Evolutionary conservation across 306 rosid genomes (phyloP), one percentile per base, ranked within the genome.

Genomic region (Quercus agrifolia): DNA sequence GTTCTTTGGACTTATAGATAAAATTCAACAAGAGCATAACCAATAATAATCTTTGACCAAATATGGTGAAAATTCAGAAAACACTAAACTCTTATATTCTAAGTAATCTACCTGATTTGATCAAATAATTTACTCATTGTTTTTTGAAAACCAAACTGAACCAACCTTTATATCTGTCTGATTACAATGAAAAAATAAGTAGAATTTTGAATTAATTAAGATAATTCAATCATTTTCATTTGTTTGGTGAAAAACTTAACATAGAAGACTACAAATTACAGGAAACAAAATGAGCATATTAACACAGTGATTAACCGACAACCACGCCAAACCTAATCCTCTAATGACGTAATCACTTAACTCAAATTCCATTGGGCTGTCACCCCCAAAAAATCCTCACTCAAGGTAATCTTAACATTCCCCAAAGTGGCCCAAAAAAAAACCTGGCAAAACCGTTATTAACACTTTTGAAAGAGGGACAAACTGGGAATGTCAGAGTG

Each of bases 401-500:
- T 0, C 10, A 2, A 12, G 9, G 78, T 69, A n/a, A 23, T 6
- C 27, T 35, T 68, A 33, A 2, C n/a, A 54, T 1, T 6, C 17
- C 54, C 54, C 17, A 11, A 49, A 49, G 54, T 3, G 15, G 14
- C 54, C 15, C 11, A 21, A 1, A 1, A 28, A 1, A 2, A n/a
- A 30, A 20, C 49, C 51, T 66, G 83, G 83, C 81, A 80, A 79
- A 84, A 74, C 33, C 75, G 85, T 63, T 44, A 86, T 78, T 82
- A 70, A 27, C 25, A 38, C 33, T 30, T 62, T 2, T 3, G n/a
- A 23, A 2, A 12, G 11, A 62, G 85, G 93, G 80, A 78, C 81
- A 82, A 56, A 87, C 61, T 2, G 71, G 82, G 85, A 86, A 91
- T 68, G 41, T 58, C 4, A 27, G 4, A 49, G 5, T 10, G 1